Evolutionary conservation across 805 yeast species (phyloP), one percentile per base, ranked within the genome.

Genomic region (Kodamaea neixiangensis): DNA sequence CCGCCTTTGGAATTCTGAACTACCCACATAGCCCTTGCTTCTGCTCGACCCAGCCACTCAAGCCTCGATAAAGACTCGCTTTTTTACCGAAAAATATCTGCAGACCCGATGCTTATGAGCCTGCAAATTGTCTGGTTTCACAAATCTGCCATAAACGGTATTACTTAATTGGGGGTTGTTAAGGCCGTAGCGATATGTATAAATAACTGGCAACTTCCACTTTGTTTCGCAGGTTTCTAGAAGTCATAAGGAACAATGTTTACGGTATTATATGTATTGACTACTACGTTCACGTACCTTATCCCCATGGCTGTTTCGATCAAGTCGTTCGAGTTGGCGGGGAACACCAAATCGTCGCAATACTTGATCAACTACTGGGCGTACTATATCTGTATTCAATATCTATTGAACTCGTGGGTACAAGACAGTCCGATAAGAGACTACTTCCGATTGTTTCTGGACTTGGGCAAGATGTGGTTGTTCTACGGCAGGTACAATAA

Each of bases 321-420:
- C 39, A 53, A 51, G 31, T 40, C 54, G 22, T 46, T 55, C 33
- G 48, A 46, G 17, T 17, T 33, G n/a, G 33, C 35, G n/a, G 43
- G 38, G 44, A 19, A 40, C 43, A 3, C 49, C 47, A 18, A 40
- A 29, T 48, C 58, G 13, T 47, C 33, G 48, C 44, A 45, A 45
- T 56, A 53, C 15, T 47, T 56, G 34, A 37, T 56, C 34, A 56
- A 56, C 51, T 56, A 56, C 44, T 56, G 59, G 59, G n/a, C 52
- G n/a, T 56, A 56, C 48, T 56, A 49, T 42, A 34, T 49, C 20
- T 47, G 49, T 1, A n/a, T 51, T 9, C 48, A 44, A 22, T 45
- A 31, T 21, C 4, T 49, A 1, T 19, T 29, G 42, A 14, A 25
- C 31, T 19, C 19, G 35, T 49, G 46, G 41, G 43, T 39, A 4